Percentiles rank a stretch among this genome's conserved stretches.
Evolutionary conservation across 208 protist genomes (phyloP).

Genomic region (Angomonas deanei): DNA sequence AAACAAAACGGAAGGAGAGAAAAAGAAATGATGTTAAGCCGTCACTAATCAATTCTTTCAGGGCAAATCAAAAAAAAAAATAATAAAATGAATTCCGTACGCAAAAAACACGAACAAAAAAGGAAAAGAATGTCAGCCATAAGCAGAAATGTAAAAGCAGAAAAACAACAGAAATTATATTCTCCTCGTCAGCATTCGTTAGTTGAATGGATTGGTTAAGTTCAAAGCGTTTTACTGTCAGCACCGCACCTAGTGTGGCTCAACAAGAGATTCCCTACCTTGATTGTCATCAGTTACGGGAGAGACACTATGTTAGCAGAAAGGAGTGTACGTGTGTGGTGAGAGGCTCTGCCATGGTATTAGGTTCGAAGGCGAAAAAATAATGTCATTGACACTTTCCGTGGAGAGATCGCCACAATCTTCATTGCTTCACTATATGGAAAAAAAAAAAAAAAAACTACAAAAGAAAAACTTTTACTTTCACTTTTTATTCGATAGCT

Average conservation of each 20-base stretch:
- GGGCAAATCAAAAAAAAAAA: background rate
- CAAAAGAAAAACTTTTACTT: slow-evolving; percentile 8
- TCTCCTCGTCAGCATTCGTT: no score
- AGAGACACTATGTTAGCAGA: background rate
- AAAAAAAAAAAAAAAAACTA: slow-evolving; percentile 16
- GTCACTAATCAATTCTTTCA: background rate
- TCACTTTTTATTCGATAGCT: background rate
- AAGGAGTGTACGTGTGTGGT: no score
- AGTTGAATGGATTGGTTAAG: background rate
- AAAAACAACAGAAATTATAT: no score
- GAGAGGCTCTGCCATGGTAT: background rate
- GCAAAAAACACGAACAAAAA: no score
- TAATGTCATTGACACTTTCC: background rate
- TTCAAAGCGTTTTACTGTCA: background rate
- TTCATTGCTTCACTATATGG: background rate
- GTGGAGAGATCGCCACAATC: background rate
- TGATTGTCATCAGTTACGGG: background rate
- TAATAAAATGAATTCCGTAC: background rate
- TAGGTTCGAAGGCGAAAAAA: background rate
- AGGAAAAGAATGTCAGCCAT: no score
- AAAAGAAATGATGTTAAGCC: background rate
- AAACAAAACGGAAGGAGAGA: background rate
- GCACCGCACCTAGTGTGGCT: background rate
- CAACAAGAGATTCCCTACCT: background rate
- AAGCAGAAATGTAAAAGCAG: no score